Evolutionary conservation across 139 green algal species (phyloP), one percentile per base, ranked within the genome.

Genomic region (Auxenochlorella protothecoides): DNA sequence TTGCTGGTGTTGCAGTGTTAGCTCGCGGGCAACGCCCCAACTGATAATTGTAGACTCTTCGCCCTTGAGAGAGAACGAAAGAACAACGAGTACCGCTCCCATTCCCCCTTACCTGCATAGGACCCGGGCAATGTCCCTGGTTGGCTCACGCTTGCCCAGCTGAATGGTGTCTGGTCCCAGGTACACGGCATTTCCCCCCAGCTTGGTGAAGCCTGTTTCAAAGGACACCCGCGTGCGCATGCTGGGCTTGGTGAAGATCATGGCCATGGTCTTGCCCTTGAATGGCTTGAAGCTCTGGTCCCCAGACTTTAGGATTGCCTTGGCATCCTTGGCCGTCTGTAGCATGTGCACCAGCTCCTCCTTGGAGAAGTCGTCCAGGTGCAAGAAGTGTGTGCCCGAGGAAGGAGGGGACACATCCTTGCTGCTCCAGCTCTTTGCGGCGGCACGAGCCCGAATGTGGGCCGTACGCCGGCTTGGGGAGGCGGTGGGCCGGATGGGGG

Each of bases 221-320:
- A 99, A 99, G 3, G 90, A 97, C 7, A 99, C 86, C 2, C 94
- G 86, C 2, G 95, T 99, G 55, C 95, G 85, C 74, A 97, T 92
- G 11, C 88, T 96, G 0, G 92, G 94, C 85, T 99, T 99, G 55
- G 94, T 96, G 84, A 99, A 99, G 56, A 99, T 96, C 95, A 99
- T 99, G 4, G 88, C 84, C 87, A 99, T 90, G 3, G 87, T 92
- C 81, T 91, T 90, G 57, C 92, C 93, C n/a, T 83, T 73, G 66
- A 98, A 94, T 2, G 91, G 92, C 81, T 94, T 92, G 86, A 92
- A 97, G 9, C 64, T 78, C 59, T 89, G 69, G 68, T 98, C 92
- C 52, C 87, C 79, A 9, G 72, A 71, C 63, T 94, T 90, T 11
- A 98, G 72, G 64, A 79, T 84, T 6, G 81, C 76, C 81, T 99